A percentile compares a stretch with the other conserved stretches of the same genome.
Conservation (phyloP, 108 stramenopile genomes). For the Stephanodiscus triporus region DNA sequence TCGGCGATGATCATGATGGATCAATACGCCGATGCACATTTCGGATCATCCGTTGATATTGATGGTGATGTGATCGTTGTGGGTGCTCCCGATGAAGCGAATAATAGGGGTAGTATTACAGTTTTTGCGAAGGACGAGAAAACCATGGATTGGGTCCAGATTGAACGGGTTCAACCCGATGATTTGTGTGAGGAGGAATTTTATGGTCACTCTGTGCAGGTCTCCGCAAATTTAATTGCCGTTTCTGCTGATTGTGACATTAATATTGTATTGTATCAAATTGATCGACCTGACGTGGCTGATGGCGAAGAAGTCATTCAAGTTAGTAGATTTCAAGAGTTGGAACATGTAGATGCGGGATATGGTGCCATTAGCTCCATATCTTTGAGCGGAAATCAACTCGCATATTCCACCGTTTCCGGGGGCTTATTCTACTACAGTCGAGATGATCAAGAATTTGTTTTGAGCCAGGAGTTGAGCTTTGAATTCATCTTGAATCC, state of each 20-base stretch:
- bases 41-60: conserved; percentile 22
- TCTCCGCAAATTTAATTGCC: conserved; percentile 12
- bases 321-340: conserved; percentile 2
- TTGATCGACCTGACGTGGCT: conserved; percentile 3
- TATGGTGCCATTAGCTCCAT: conserved; percentile 27
- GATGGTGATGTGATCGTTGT: conserved; percentile 27
- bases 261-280: conserved; percentile 28
- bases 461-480: conserved; percentile 18
- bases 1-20: background rate
- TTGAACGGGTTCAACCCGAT: conserved; percentile 7
- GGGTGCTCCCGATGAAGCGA: conserved; percentile 17
- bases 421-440: conserved; percentile 19
- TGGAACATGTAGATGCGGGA: conserved; percentile 5
- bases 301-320: conserved; percentile 3
- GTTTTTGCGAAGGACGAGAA: conserved; percentile 14
- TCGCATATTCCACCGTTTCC: conserved; percentile 20
- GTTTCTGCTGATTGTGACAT: conserved; percentile 19
- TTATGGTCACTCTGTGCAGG: conserved; percentile 20
- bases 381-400: conserved; percentile 1
- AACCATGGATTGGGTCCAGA: conserved; percentile 16
- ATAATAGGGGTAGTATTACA: conserved; percentile 10
- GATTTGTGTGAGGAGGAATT: background rate
- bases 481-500: conserved; percentile 3
- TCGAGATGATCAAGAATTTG: conserved; percentile 2
- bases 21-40: conserved; percentile 3